Base-by-base conservation (phyloP, 2,329 filamentous ascomycete genomes). In the Fusarium pilosicola region DNA sequence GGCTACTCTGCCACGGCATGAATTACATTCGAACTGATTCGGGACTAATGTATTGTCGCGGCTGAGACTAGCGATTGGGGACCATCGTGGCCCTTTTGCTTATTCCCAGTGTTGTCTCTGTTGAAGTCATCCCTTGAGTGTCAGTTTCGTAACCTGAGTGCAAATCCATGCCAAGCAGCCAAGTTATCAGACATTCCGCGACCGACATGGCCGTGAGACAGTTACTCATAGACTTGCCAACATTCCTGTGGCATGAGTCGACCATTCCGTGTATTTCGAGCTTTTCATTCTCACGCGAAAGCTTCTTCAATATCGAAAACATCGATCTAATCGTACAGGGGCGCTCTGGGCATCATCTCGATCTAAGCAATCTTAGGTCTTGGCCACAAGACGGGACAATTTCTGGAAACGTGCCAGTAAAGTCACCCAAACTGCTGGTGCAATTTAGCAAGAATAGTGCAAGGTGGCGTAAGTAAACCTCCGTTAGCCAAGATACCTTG, bases 91-190 rank as follows among this genome's bases (percentile, higher is more conserved):
- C 20, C 11, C 7, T 57, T 46, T 66, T 70, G 42, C 66, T 66
- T 70, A 56, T 70, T 56, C 30, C 61, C 49, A 59, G 41, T 22
- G n/a, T 45, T 52, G 20, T 55, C 41, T 58, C 55, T 68, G 36
- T 58, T 60, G 49, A 39, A 38, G 17, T 48, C 66, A 49, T 68
- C 71, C 71, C 71, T 74, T 58, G 34, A 64, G 67, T 74, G 55
- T 65, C 66, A 71, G 55, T 34, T 65, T 68, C 68, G 63, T 72
- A 68, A 59, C 48, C 49, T 64, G 44, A 24, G 36, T 64, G 57
- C 28, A 56, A 45, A 69, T 39, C 51, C 55, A 64, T 68, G 55
- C 70, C 68, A 57, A 54, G 67, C n/a, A 32, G 57, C 38, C 49
- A 26, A 74, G 24, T 41, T 55, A 39, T 55, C 34, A 55, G 71